These are phyloP conservation scores for Udeniomyces megalosporus DNA, from an alignment of 768 basidiomycete genomes.

Conservation along the genomic window DNA sequence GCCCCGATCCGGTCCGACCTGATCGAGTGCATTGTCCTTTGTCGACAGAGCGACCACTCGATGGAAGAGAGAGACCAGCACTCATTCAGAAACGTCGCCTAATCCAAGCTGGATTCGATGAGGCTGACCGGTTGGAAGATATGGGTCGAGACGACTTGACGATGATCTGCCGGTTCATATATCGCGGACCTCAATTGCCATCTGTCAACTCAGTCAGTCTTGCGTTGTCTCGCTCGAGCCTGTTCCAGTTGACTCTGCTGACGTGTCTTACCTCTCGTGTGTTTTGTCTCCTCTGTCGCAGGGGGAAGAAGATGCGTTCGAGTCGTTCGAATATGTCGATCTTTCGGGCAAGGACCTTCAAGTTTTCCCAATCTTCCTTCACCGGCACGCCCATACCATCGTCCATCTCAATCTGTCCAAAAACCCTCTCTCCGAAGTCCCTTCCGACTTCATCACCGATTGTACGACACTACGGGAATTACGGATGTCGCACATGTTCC, in stretches of 20 bases:
- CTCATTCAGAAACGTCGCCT: slow-evolving; percentile 66
- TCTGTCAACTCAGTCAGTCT: slow-evolving; percentile 26
- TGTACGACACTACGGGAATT: slow-evolving; percentile 71
- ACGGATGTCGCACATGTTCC: slow-evolving; percentile 73
- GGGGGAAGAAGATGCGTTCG: slow-evolving; percentile 59
- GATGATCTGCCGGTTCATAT: slow-evolving; percentile 78
- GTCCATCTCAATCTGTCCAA: slow-evolving; percentile 71
- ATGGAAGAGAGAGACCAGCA: slow-evolving; percentile 64
- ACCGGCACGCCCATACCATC: slow-evolving; percentile 69
- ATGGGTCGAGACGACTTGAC: slow-evolving; percentile 62
- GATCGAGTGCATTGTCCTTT: background rate
- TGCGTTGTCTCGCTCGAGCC: background rate
- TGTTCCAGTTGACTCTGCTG: background rate
- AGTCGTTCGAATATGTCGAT: slow-evolving; percentile 61
- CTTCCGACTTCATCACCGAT: slow-evolving; percentile 85
- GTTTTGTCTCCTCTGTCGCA: slow-evolving; percentile 42
- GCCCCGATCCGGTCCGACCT: background rate
- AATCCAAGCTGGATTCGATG: slow-evolving; percentile 69
- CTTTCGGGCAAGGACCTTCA: slow-evolving; percentile 63
- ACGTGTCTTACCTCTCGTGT: slow-evolving; percentile 23
- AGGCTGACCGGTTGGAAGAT: slow-evolving; percentile 59
- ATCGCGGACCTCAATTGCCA: slow-evolving; percentile 41
- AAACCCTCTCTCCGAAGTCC: slow-evolving; percentile 91
- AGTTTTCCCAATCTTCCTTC: slow-evolving; percentile 72
- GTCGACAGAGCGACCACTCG: slow-evolving; percentile 77